Conservation (phyloP, 2,329 filamentous ascomycete species). For the Calonectria multiphialidica region DNA sequence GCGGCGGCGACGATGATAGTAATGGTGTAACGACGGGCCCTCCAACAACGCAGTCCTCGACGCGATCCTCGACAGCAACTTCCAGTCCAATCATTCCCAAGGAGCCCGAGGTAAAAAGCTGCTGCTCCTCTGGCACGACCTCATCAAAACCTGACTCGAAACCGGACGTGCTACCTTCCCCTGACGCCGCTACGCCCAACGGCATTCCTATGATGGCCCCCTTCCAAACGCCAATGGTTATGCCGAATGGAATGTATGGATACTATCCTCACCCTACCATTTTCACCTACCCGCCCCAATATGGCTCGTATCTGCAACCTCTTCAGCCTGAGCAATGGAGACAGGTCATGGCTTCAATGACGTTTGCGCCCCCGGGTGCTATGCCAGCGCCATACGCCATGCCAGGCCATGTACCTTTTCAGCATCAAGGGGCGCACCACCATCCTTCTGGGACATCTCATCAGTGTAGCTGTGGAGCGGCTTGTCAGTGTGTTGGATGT, state of each 20-base stretch:
- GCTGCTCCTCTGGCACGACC: conserved; percentile 44
- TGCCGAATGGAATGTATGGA: conserved; percentile 54
- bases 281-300: conserved; percentile 66
- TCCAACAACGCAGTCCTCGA: conserved; percentile 15
- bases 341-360: conserved; percentile 58
- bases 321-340: conserved; percentile 67
- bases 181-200: conserved; percentile 38
- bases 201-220: conserved; percentile 49
- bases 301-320: conserved; percentile 67
- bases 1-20: conserved; percentile 5
- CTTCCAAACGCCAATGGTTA: conserved; percentile 50
- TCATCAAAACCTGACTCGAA: conserved; percentile 37
- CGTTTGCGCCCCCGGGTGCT: conserved; percentile 49
- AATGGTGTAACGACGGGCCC: conserved; percentile 14
- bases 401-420: conserved; percentile 36
- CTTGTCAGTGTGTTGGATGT: conserved; percentile 77
- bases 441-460: conserved; percentile 49
- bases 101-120: conserved; percentile 41
- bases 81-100: conserved; percentile 30
- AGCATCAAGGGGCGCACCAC: conserved; percentile 31
- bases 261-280: conserved; percentile 59
- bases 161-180: conserved; percentile 32
- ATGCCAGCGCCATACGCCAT: conserved; percentile 45
- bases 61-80: conserved; percentile 26
- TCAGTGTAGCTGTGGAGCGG: conserved; percentile 73